A percentile compares a stretch with the other conserved stretches of the same genome.
Evolutionary conservation across 345 rosid species (phyloP).

Genomic region (Hibiscus syriacus): DNA sequence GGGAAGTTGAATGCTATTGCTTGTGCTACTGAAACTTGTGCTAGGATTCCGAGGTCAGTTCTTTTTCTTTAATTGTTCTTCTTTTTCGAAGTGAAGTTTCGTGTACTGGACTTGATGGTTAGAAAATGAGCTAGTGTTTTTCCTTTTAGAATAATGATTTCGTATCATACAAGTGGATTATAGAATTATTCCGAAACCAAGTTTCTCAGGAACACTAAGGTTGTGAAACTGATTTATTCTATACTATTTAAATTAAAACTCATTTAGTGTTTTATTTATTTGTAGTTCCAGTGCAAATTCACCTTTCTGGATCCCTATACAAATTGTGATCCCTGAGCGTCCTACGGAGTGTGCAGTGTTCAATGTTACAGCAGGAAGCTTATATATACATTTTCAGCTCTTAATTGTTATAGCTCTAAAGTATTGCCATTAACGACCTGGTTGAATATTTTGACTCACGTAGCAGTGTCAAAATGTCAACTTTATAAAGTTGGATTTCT

Average conservation of each 20-base stretch:
- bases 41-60: slow-evolving; percentile 82
- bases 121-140: not conserved
- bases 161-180: not conserved
- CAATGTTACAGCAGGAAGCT: slow-evolving; percentile 87
- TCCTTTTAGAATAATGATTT: not conserved
- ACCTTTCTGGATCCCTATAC: slow-evolving; percentile 98
- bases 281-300: slow-evolving; percentile 80
- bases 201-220: not conserved
- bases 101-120: not conserved
- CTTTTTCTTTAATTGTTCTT: not conserved
- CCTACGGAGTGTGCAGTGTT: slow-evolving; percentile 92
- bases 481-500: not conserved
- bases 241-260: not conserved
- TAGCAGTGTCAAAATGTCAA: too few relatives aligned
- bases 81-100: not conserved
- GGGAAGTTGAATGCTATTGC: slow-evolving; percentile 98
- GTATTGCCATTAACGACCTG: not conserved
- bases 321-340: slow-evolving; percentile 88
- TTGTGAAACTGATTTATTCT: not conserved
- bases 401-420: not conserved
- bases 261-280: not conserved
- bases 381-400: slow-evolving; percentile 3
- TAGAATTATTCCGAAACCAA: not conserved
- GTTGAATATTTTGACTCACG: not conserved
- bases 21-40: slow-evolving; percentile 98